phyloP scores from a whole-genome alignment of 306 rosid species.

The Pueraria montana region DNA sequence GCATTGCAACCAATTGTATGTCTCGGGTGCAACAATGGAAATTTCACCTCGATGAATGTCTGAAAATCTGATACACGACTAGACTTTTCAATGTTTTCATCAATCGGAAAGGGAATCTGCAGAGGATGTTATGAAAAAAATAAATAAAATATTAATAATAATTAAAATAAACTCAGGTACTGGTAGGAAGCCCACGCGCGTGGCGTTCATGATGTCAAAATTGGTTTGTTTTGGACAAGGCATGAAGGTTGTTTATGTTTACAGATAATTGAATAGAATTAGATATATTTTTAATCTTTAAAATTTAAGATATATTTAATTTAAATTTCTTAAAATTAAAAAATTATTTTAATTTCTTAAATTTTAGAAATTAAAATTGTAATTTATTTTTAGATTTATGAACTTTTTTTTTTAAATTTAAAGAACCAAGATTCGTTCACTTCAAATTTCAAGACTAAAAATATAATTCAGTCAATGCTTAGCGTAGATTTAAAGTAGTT shows the following conservation, averaged over 20 bases:
- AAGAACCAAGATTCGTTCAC: too few relatives aligned
- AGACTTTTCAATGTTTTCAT: conserved; percentile 63
- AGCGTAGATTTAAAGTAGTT: too few relatives aligned
- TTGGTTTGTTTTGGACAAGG: neutral
- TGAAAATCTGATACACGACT: conserved; percentile 45
- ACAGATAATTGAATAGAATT: too few relatives aligned
- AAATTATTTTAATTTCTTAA: too few relatives aligned
- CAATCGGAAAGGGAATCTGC: conserved; percentile 57
- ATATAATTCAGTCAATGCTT: too few relatives aligned
- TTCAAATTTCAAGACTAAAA: too few relatives aligned
- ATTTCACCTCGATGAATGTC: conserved; percentile 40
- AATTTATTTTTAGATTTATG: too few relatives aligned
- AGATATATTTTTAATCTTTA: too few relatives aligned
- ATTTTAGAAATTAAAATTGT: too few relatives aligned
- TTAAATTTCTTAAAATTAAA: too few relatives aligned
- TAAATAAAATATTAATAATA: neutral
- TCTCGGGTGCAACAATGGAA: conserved; percentile 38
- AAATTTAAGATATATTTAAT: too few relatives aligned
- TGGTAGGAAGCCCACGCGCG: conserved; percentile 29
- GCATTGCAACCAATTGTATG: conserved; percentile 6
- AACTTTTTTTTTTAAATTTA: too few relatives aligned
- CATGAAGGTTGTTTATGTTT: neutral
- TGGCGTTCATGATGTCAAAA: neutral
- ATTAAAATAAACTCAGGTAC: neutral
- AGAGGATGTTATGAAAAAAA: conserved; percentile 10